Conservation (phyloP, 768 basidiomycete species). For the Lactifluus piperatus region DNA sequence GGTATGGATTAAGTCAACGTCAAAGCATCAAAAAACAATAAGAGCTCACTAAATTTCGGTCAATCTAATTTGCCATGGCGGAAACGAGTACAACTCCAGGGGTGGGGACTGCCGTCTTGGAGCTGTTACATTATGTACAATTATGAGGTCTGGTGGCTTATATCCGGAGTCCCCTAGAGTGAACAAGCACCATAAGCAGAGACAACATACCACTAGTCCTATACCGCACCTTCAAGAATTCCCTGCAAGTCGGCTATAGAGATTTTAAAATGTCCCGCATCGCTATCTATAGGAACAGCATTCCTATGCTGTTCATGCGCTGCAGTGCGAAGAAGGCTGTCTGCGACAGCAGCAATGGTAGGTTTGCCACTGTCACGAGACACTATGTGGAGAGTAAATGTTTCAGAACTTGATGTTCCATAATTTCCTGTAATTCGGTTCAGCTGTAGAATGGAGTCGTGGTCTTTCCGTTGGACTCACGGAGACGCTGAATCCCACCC, state of each 20-base stretch:
- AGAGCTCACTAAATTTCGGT: constrained; percentile 68
- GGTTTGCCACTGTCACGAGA: constrained; percentile 20
- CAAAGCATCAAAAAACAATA: neutral
- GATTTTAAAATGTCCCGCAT: constrained; percentile 35
- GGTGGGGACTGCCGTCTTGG: constrained; percentile 33
- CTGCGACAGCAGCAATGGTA: constrained; percentile 14
- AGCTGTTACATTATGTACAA: constrained; percentile 52
- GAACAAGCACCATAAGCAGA: constrained; percentile 2
- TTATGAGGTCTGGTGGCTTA: constrained; percentile 67
- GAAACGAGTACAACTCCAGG: constrained; percentile 65
- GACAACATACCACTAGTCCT: neutral
- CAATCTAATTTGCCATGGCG: constrained; percentile 79
- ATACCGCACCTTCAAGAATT: constrained; percentile 47
- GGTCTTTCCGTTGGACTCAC: neutral
- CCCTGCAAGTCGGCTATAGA: constrained; percentile 30
- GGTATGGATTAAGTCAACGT: neutral
- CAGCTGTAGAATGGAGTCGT: neutral
- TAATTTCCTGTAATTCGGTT: neutral
- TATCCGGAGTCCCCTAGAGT: constrained; percentile 42
- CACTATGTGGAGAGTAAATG: constrained; percentile 14
- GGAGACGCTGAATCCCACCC: constrained; percentile 16
- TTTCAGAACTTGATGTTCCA: neutral
- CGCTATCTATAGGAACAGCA: neutral
- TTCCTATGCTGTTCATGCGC: neutral
- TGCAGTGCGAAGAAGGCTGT: constrained; percentile 10